Percentiles rank a stretch among this genome's conserved stretches.
Evolutionary conservation across 768 basidiomycete species (phyloP).

Genomic region (Collybia nuda): DNA sequence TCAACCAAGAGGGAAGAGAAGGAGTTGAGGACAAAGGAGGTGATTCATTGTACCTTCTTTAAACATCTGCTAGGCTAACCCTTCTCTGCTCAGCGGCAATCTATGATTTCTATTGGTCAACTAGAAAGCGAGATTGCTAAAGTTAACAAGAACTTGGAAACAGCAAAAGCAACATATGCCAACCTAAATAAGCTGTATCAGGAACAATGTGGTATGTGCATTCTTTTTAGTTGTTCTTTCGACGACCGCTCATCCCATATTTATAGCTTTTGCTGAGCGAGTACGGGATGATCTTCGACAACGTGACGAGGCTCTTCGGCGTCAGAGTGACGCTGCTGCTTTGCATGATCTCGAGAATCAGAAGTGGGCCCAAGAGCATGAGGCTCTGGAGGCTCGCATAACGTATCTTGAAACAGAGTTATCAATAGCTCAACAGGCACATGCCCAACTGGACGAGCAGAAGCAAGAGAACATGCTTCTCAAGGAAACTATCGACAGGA

Average conservation of each 20-base stretch:
- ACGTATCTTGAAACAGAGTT: conserved; percentile 73
- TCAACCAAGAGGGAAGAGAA: conserved; percentile 90
- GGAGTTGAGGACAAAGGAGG: conserved; percentile 86
- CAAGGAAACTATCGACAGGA: conserved; percentile 94
- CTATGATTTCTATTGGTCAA: conserved; percentile 61
- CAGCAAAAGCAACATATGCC: conserved; percentile 67
- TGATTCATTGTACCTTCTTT: conserved; percentile 26
- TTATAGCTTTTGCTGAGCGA: conserved; percentile 71
- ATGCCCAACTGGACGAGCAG: conserved; percentile 81
- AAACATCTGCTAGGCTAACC: conserved; percentile 1
- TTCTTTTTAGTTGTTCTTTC: background rate
- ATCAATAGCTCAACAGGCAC: conserved; percentile 63
- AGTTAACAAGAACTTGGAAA: conserved; percentile 72
- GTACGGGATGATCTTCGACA: conserved; percentile 72
- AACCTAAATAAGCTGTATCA: conserved; percentile 85
- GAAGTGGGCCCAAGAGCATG: conserved; percentile 69
- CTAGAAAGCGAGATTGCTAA: conserved; percentile 82
- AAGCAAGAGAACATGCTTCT: conserved; percentile 92
- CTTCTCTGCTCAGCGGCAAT: conserved; percentile 48
- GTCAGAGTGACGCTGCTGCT: conserved; percentile 56
- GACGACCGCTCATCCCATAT: background rate
- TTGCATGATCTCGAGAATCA: conserved; percentile 64
- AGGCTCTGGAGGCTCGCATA: conserved; percentile 72
- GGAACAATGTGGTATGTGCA: conserved; percentile 77
- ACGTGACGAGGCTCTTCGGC: conserved; percentile 72